These are phyloP conservation scores for Hsuehochloa calcarea DNA, from an alignment of 176 grass and related monocot species.

Conservation along the genomic window DNA sequence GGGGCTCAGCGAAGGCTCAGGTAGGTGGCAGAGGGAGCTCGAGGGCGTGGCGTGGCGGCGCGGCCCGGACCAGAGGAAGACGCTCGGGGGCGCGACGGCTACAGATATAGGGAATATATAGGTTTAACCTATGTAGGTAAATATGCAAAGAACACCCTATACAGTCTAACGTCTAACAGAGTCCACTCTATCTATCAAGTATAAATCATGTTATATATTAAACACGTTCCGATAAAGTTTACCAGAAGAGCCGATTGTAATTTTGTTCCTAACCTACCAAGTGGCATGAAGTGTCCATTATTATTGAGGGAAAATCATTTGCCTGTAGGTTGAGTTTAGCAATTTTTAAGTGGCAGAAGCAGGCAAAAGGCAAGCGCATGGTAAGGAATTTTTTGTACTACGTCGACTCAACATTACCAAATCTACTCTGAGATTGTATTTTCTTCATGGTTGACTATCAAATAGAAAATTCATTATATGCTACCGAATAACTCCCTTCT, in stretches of 20 bases:
- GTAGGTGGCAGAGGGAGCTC: too few species aligned
- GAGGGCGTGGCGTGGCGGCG: too few species aligned
- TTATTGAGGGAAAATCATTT: background rate
- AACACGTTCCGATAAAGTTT: background rate
- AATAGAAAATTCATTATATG: too few species aligned
- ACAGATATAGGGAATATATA: too few species aligned
- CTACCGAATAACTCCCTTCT: too few species aligned
- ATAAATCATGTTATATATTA: background rate
- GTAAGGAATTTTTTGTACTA: background rate
- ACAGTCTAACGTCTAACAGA: too few species aligned
- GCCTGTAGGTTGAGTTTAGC: background rate
- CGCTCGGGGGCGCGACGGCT: too few species aligned
- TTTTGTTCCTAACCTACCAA: background rate
- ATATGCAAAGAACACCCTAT: too few species aligned
- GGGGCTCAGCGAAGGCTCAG: too few species aligned
- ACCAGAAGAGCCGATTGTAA: background rate
- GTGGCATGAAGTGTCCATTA: conserved; percentile 10
- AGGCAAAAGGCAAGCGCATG: background rate
- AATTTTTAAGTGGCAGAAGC: background rate
- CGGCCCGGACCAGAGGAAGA: too few species aligned
- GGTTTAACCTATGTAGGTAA: too few species aligned
- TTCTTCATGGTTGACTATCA: background rate
- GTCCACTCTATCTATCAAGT: background rate
- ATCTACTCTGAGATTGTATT: background rate
- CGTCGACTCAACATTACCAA: background rate